Conservation (phyloP, 306 rosid genomes). For the Benincasa hispida region DNA sequence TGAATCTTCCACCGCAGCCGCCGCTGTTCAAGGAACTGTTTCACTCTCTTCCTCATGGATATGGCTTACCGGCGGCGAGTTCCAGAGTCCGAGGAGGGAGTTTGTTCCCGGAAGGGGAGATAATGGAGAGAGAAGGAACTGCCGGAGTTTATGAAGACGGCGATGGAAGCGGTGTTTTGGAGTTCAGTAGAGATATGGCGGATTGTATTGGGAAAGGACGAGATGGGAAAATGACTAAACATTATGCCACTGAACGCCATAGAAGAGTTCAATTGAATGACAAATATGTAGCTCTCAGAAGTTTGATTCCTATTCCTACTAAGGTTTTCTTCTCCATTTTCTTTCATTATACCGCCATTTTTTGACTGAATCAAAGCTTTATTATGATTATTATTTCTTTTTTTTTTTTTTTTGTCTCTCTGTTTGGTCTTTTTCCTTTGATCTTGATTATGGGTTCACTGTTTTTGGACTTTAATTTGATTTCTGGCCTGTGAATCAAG, state of each 20-base stretch:
- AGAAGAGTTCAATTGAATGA: constrained; percentile 44
- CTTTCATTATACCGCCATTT: too few species aligned
- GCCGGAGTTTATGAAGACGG: constrained; percentile 31
- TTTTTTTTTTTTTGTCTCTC: too few species aligned
- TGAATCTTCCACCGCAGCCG: constrained; percentile 87
- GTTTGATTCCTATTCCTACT: constrained; percentile 52
- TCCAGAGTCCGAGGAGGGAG: constrained; percentile 26
- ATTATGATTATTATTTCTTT: too few species aligned
- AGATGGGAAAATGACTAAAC: constrained; percentile 35
- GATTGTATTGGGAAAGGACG: constrained; percentile 31
- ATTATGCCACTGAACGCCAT: constrained; percentile 36
- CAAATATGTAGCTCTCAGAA: constrained; percentile 30
- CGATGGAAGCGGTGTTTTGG: constrained; percentile 61
- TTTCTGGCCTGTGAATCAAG: not conserved
- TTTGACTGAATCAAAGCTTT: not conserved
- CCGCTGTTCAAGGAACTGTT: constrained; percentile 56
- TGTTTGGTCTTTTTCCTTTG: not conserved
- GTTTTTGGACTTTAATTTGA: not conserved
- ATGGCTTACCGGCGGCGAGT: constrained; percentile 39
- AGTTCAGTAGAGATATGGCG: constrained; percentile 30
- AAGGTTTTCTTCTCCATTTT: constrained; percentile 23
- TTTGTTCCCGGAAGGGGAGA: constrained; percentile 29
- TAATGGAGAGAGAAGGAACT: constrained; percentile 43
- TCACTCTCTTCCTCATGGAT: constrained; percentile 62
- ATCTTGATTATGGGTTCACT: not conserved